These are phyloP conservation scores for Tolypocladium guangdongense DNA, from an alignment of 2,329 filamentous ascomycete genomes.

Conservation along the genomic window DNA sequence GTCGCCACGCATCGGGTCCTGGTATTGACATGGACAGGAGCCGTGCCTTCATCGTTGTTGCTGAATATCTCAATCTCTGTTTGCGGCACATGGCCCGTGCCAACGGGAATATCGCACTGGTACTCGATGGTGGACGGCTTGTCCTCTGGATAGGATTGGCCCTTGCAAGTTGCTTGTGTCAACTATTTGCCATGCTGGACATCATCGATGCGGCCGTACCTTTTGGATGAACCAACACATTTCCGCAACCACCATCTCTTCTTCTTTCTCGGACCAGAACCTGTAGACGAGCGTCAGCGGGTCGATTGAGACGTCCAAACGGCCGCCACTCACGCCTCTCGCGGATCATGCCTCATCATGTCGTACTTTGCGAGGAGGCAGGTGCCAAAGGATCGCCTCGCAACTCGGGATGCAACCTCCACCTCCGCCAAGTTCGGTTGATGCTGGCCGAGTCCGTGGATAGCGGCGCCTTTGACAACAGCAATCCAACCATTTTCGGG, in stretches of 20 bases:
- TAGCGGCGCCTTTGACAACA: slow-evolving; percentile 39
- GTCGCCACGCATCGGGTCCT: slow-evolving; percentile 21
- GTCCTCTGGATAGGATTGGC: slow-evolving; percentile 25
- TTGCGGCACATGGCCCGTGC: slow-evolving; percentile 21
- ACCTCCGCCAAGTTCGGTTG: slow-evolving; percentile 16
- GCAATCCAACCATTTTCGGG: slow-evolving; percentile 38
- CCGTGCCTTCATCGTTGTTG: slow-evolving; percentile 18
- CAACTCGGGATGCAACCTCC: slow-evolving; percentile 22
- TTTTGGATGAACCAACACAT: slow-evolving; percentile 30
- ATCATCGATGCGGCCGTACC: slow-evolving; percentile 10
- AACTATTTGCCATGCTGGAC: neutral
- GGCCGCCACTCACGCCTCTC: slow-evolving; percentile 20
- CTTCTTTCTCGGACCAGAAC: slow-evolving; percentile 27
- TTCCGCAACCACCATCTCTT: slow-evolving; percentile 22
- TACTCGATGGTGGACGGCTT: slow-evolving; percentile 24
- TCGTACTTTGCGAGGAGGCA: slow-evolving; percentile 24
- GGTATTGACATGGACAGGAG: slow-evolving; percentile 18
- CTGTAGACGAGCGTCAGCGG: slow-evolving; percentile 12
- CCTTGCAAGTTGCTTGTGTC: slow-evolving; percentile 15
- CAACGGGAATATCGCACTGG: slow-evolving; percentile 26
- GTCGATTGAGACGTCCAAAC: no score
- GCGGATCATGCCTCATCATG: slow-evolving; percentile 22
- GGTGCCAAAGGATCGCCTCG: slow-evolving; percentile 25
- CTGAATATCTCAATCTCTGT: slow-evolving; percentile 27
- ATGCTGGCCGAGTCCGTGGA: slow-evolving; percentile 24